A percentile compares a stretch with the other conserved stretches of the same genome.
These are phyloP conservation scores for Turritis glabra DNA, from an alignment of 345 rosid species.

Conservation along the genomic window DNA sequence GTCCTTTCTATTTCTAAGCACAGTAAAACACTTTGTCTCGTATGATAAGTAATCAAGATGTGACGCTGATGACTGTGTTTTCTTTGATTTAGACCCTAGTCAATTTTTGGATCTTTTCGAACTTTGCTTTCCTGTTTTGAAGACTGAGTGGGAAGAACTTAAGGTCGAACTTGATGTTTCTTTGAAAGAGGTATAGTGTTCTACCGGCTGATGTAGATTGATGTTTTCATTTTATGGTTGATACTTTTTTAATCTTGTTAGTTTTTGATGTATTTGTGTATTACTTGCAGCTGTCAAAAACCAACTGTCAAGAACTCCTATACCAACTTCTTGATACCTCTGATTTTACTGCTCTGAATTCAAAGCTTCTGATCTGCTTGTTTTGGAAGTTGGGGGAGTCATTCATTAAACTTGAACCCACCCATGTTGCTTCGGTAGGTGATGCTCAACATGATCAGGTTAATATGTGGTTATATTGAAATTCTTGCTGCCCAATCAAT, in stretches of 20 bases:
- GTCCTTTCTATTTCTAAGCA: not conserved
- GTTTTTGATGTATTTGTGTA: slow-evolving; percentile 19
- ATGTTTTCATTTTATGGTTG: slow-evolving; percentile 12
- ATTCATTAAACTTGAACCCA: slow-evolving; percentile 40
- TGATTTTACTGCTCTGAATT: slow-evolving; percentile 52
- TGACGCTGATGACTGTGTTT: slow-evolving; percentile 21
- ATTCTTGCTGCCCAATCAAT: slow-evolving; percentile 20
- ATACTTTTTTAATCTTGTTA: not conserved
- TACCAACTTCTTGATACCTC: slow-evolving; percentile 52
- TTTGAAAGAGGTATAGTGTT: slow-evolving; percentile 53
- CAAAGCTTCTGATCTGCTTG: slow-evolving; percentile 53
- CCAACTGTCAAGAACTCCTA: slow-evolving; percentile 62
- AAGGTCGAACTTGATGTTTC: slow-evolving; percentile 44
- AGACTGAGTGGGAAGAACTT: slow-evolving; percentile 65
- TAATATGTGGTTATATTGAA: slow-evolving; percentile 20
- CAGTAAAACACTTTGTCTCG: not conserved
- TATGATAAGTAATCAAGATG: slow-evolving; percentile 12
- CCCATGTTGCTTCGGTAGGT: slow-evolving; percentile 54
- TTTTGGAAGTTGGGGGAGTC: slow-evolving; percentile 74
- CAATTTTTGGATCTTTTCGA: slow-evolving; percentile 57
- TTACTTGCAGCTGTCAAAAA: slow-evolving; percentile 51
- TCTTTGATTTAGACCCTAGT: slow-evolving; percentile 47
- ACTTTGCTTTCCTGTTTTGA: slow-evolving; percentile 67
- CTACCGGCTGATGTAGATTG: slow-evolving; percentile 22
- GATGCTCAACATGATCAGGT: slow-evolving; percentile 21